phyloP scores from a whole-genome alignment of 768 basidiomycete species.

The Cystofilobasidium bisporidii region DNA sequence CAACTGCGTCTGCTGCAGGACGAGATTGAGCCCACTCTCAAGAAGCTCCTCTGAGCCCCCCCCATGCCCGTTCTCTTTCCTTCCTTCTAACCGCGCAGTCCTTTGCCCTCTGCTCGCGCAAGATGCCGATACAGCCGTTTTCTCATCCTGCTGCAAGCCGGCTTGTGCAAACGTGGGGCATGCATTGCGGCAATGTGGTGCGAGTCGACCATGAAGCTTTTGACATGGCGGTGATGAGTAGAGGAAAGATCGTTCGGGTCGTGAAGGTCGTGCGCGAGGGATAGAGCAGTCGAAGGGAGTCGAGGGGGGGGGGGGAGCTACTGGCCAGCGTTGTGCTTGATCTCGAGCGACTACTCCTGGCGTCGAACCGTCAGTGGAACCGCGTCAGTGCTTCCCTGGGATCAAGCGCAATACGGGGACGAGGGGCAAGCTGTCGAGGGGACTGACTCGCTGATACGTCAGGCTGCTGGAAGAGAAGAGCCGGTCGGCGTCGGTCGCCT shows the following conservation, averaged over 20 bases:
- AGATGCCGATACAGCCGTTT: too few species aligned
- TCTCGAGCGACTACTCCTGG: not conserved
- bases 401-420: not conserved
- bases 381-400: not conserved
- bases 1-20: not conserved
- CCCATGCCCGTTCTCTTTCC: not conserved
- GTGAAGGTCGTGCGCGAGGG: not conserved
- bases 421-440: not conserved
- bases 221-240: too few species aligned
- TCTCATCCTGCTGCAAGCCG: too few species aligned
- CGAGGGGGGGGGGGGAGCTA: not conserved
- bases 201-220: too few species aligned
- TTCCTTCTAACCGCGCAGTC: too few species aligned
- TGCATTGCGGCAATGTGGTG: too few species aligned
- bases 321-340: not conserved
- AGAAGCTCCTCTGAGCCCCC: conserved; percentile 16
- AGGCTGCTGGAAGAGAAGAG: conserved; percentile 10
- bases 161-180: too few species aligned
- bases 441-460: conserved; percentile 15
- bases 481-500: conserved; percentile 21
- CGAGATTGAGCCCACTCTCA: conserved; percentile 22
- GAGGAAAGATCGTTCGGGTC: not conserved
- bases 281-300: too few species aligned
- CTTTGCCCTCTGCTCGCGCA: too few species aligned
- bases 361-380: not conserved